A percentile compares a stretch with the other conserved stretches of the same genome.
Evolutionary conservation across 2,329 filamentous ascomycete genomes (phyloP).

Genomic region (Beauveria bassiana): DNA sequence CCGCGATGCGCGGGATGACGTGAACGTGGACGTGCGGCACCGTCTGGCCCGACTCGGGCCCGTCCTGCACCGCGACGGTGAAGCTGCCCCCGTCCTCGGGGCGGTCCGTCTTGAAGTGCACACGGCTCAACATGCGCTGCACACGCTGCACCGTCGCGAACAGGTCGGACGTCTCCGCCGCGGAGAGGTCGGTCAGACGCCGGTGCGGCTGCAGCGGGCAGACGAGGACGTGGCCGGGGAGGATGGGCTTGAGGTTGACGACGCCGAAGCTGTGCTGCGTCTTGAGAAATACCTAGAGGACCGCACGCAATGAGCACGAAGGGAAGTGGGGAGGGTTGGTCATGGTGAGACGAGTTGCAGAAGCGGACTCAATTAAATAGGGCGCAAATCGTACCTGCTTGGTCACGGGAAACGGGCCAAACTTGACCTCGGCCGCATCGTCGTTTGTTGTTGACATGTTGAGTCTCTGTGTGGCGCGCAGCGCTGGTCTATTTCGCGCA

Average conservation of each 20-base stretch:
- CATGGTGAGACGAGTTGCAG: too few species aligned
- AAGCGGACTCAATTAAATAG: neutral
- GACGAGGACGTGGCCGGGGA: constrained; percentile 88
- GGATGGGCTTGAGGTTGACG: constrained; percentile 90
- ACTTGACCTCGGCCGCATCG: constrained; percentile 41
- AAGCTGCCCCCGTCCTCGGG: constrained; percentile 58
- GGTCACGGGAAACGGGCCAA: constrained; percentile 71
- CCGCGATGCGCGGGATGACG: constrained; percentile 65
- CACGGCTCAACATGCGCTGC: constrained; percentile 61
- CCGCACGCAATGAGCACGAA: neutral
- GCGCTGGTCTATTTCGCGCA: neutral
- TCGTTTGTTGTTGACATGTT: constrained; percentile 22
- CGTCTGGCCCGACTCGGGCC: constrained; percentile 81
- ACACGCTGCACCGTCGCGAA: constrained; percentile 82
- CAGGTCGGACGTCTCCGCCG: constrained; percentile 68
- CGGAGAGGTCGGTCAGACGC: constrained; percentile 67
- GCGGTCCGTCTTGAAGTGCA: constrained; percentile 47
- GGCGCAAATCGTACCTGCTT: constrained; percentile 50
- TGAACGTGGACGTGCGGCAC: constrained; percentile 92
- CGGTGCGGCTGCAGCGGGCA: constrained; percentile 64
- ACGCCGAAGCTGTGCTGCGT: constrained; percentile 77
- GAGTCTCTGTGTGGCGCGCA: constrained; percentile 13
- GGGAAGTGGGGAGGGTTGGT: too few species aligned
- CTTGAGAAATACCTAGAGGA: constrained; percentile 69
- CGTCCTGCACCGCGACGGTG: constrained; percentile 95